phyloP scores from a whole-genome alignment of 176 grass and related monocot genomes.

The Dactylis glomerata region DNA sequence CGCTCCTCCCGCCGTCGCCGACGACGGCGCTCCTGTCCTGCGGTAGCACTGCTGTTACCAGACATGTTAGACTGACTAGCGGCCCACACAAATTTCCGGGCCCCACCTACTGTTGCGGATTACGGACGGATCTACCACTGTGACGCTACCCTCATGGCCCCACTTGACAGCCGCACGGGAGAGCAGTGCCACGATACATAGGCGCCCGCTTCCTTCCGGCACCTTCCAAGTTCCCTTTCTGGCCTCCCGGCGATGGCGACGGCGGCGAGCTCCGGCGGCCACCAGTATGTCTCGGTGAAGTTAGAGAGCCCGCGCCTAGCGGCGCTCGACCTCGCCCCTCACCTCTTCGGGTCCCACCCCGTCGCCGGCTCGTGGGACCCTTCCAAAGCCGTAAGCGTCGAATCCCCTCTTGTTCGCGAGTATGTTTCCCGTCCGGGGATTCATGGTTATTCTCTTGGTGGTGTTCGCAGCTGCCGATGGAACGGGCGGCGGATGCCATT shows the following conservation, averaged over 20 bases:
- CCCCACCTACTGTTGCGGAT: not conserved
- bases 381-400: constrained; percentile 63
- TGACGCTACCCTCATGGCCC: constrained; percentile 8
- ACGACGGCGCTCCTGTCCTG: not conserved
- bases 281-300: constrained; percentile 75
- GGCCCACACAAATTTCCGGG: not conserved
- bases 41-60: not conserved
- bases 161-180: constrained; percentile 18
- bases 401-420: not conserved
- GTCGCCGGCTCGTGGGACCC: constrained; percentile 77
- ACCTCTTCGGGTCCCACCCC: constrained; percentile 75
- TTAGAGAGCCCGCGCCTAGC: constrained; percentile 63
- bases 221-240: not conserved
- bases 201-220: constrained; percentile 29
- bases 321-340: constrained; percentile 54
- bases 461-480: constrained; percentile 60
- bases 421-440: constrained; percentile 10
- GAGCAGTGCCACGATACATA: not conserved
- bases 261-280: constrained; percentile 42
- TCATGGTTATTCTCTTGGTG: not conserved
- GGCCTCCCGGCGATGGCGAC: constrained; percentile 56
- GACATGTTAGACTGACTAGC: not conserved
- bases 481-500: constrained; percentile 48
- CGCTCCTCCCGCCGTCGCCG: not conserved
- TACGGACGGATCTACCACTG: not conserved